Evolutionary conservation across 768 basidiomycete genomes (phyloP).

Genomic region (Rubroboletus pulcherrimus): DNA sequence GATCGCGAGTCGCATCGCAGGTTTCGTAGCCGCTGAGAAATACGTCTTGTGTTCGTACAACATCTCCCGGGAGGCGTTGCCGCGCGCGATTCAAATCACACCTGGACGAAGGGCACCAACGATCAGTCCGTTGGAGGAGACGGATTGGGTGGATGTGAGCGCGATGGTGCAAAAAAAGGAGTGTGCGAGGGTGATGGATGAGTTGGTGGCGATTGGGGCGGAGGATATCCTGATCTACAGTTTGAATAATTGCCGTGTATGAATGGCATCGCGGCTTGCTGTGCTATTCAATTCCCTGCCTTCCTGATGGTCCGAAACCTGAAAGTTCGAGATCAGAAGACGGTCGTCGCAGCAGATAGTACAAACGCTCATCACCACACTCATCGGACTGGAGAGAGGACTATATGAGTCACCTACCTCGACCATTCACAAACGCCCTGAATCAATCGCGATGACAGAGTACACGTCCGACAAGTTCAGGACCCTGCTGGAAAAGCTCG

Average conservation of each 20-base stretch:
- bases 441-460: constrained; percentile 18
- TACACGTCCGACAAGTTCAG: constrained; percentile 62
- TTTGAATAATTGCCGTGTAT: constrained; percentile 92
- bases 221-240: constrained; percentile 89
- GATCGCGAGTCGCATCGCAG: constrained; percentile 85
- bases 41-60: constrained; percentile 95
- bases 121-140: constrained; percentile 75
- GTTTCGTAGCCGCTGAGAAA: constrained; percentile 82
- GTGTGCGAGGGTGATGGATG: constrained; percentile 84
- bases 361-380: too few relatives aligned
- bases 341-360: too few relatives aligned
- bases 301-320: too few relatives aligned
- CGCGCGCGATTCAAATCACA: constrained; percentile 64
- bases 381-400: background rate
- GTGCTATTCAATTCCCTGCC: too few relatives aligned
- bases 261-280: background rate
- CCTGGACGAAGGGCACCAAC: constrained; percentile 91
- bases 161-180: constrained; percentile 86
- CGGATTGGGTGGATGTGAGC: constrained; percentile 88
- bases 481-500: constrained; percentile 68
- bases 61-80: constrained; percentile 60
- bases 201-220: constrained; percentile 76
- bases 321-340: too few relatives aligned
- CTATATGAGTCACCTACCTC: background rate
- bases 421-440: background rate